Conservation (phyloP, 192 early-diverging fungal genomes). For the Coemansia asiatica region DNA sequence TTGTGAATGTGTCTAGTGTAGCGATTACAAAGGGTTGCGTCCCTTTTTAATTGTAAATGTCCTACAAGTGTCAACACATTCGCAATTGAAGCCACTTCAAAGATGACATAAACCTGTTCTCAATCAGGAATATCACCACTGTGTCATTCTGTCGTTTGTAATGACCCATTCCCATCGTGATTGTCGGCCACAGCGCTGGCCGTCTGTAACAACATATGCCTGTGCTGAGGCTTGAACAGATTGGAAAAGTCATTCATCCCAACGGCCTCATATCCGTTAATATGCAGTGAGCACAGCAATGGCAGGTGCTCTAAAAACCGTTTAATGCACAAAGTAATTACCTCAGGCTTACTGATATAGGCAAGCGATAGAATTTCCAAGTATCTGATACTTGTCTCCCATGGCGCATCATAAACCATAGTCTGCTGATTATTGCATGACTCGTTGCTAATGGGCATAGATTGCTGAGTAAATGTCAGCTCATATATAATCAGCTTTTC, state of each 20-base stretch:
- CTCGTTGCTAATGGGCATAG: background rate
- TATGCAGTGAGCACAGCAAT: background rate
- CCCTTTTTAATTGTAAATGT: too few relatives aligned
- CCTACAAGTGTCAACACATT: too few relatives aligned
- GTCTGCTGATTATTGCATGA: background rate
- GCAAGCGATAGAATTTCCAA: slow-evolving; percentile 2
- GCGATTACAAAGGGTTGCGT: too few relatives aligned
- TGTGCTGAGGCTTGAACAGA: background rate
- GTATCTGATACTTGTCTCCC: background rate
- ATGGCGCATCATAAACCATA: background rate
- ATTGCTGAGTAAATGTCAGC: background rate
- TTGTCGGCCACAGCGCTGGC: too few relatives aligned
- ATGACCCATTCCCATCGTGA: too few relatives aligned
- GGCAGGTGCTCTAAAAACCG: slow-evolving; percentile 1
- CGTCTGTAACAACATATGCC: too few relatives aligned
- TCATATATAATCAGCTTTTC: background rate
- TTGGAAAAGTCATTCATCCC: background rate
- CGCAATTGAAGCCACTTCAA: too few relatives aligned
- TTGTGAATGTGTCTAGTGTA: too few relatives aligned
- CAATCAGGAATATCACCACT: too few relatives aligned
- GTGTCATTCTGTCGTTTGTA: too few relatives aligned
- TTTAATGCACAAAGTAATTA: background rate
- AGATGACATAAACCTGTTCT: too few relatives aligned
- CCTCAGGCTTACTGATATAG: background rate
- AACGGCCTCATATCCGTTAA: background rate